phyloP scores from a whole-genome alignment of 192 early-diverging fungal genomes.

The Backusella circina region DNA sequence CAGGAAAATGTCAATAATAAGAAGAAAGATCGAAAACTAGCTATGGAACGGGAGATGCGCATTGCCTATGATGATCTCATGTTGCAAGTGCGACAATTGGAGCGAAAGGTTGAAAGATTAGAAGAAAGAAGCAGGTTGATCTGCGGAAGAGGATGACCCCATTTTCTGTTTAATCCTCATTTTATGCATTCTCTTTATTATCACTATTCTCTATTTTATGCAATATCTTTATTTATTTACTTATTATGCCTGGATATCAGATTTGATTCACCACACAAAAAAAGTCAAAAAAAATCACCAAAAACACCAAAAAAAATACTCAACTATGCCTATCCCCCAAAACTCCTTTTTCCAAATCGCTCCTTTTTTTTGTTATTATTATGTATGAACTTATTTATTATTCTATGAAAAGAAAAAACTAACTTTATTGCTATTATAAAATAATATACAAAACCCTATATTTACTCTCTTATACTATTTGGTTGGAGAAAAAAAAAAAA shows the following conservation, averaged over 20 bases:
- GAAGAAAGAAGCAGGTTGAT: constrained; percentile 8
- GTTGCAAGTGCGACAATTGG: constrained; percentile 22
- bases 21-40: background rate
- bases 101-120: constrained; percentile 9
- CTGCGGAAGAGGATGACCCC: background rate
- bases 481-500: background rate
- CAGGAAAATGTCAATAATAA: background rate
- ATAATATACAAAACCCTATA: background rate
- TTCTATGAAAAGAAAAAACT: background rate
- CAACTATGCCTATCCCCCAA: background rate
- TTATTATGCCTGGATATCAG: background rate
- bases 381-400: background rate
- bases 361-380: background rate
- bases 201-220: background rate
- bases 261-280: background rate
- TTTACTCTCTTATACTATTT: background rate
- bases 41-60: constrained; percentile 19
- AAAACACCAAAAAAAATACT: background rate
- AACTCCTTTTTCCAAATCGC: no score
- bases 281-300: background rate
- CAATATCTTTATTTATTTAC: background rate
- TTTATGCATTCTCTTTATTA: background rate
- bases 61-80: constrained; percentile 26
- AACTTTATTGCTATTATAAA: background rate
- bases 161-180: background rate